Base-by-base conservation (phyloP, 192 early-diverging fungal genomes). In the Rhizophagus sp. region DNA sequence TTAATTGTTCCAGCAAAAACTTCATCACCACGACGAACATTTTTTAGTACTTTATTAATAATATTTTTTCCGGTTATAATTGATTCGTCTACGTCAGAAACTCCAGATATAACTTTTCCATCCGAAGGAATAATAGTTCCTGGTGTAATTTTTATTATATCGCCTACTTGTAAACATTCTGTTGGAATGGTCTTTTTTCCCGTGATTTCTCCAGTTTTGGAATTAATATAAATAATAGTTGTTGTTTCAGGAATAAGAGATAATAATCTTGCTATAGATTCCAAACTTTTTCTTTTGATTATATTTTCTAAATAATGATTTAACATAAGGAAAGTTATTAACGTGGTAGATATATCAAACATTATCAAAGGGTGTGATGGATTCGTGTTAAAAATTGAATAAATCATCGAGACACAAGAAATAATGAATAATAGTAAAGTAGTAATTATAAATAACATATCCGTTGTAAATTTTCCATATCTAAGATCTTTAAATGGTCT, bases 1-100 rank as follows among this genome's bases (percentile, higher is more conserved):
- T 98, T 99, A 62, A 99, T 94, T 0, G 96, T 97, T 30, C 98
- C 98, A 25, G 94, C 96, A 81, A 99, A 95, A 25, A 98, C 91
- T 1, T 64, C 47, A 73, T 89, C 86, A 27, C 91, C 93, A 1
- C 52, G 6, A 57, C 52, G 57, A 71, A 25, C 75, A 67, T 82
- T 98, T 99, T 78, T 25, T 66, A 52, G 97, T 93, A 3, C 12
- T 57, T 22, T 17, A 22, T 57, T 17, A 22, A 93, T 90, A 33
- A 92, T 82, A 7, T 90, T 92, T 84, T 98, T 96, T 75, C 98
- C 98, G 0, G 97, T 97, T 0, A 99, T 91, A 75, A 97, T 93
- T 22, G 95, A 95, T 86, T 99, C 98, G 86, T 98, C 96, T 17
- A 98, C 91, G 33, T 88, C 88, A 36, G 94, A 95, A 5, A 69